A percentile compares a stretch with the other conserved stretches of the same genome.
Evolutionary conservation across 306 rosid species (phyloP).

Genomic region (Pueraria montana): DNA sequence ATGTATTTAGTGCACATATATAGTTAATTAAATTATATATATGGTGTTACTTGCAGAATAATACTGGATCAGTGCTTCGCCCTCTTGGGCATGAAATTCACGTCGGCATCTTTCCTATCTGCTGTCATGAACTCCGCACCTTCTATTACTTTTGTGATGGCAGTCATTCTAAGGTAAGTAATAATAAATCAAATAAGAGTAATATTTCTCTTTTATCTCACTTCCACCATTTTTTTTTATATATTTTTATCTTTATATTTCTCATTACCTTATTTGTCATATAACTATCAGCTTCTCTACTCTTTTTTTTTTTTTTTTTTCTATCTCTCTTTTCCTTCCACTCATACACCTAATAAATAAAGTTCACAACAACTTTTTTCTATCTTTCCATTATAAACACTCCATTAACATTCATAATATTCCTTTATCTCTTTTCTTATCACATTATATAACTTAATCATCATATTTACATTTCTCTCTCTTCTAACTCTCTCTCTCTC

Average conservation of each 20-base stretch:
- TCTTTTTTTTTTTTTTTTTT: neutral
- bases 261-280: neutral
- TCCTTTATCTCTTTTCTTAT: neutral
- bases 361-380: neutral
- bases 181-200: neutral
- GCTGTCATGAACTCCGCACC: constrained; percentile 64
- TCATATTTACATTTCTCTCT: neutral
- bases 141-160: constrained; percentile 58
- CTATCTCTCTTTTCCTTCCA: neutral
- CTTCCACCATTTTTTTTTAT: neutral
- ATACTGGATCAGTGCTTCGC: constrained; percentile 61
- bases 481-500: too few species aligned
- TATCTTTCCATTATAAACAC: neutral
- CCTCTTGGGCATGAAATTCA: constrained; percentile 50
- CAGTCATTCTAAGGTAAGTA: constrained; percentile 53
- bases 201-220: neutral
- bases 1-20: neutral
- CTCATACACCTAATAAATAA: neutral
- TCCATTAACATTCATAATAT: neutral
- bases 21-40: neutral
- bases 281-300: too few species aligned
- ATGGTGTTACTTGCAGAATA: constrained; percentile 42
- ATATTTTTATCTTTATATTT: neutral
- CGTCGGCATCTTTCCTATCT: constrained; percentile 57
- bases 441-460: neutral